Evolutionary conservation across 495 filamentous ascomycete species (phyloP).

Genomic region (Aspergillus ostianus): DNA sequence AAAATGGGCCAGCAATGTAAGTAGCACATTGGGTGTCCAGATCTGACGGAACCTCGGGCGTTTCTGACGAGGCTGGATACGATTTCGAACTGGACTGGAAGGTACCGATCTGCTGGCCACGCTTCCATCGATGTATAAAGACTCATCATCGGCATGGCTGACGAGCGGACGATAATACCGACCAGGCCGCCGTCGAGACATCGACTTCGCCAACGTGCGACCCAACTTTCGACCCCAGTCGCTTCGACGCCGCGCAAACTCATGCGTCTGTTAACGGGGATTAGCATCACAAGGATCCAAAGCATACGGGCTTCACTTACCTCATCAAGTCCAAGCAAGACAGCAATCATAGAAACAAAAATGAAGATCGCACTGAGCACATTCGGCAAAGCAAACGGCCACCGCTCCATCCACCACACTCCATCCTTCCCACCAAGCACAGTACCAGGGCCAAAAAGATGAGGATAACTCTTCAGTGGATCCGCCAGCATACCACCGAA

Average conservation of each 20-base stretch:
- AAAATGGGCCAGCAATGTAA: constrained; percentile 61
- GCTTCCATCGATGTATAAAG: constrained; percentile 32
- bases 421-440: constrained; percentile 49
- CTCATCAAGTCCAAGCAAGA: constrained; percentile 61
- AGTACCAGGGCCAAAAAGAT: constrained; percentile 62
- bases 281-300: constrained; percentile 11
- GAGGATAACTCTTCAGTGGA: constrained; percentile 61
- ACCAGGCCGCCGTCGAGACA: constrained; percentile 26
- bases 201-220: constrained; percentile 33
- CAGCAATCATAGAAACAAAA: constrained; percentile 40
- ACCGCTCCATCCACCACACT: constrained; percentile 59
- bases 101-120: constrained; percentile 29
- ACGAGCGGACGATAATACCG: constrained; percentile 31
- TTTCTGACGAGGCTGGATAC: constrained; percentile 21
- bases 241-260: constrained; percentile 40
- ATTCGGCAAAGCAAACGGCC: constrained; percentile 64
- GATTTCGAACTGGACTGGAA: constrained; percentile 25
- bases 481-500: constrained; percentile 72
- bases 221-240: constrained; percentile 53
- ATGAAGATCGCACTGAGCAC: constrained; percentile 58
- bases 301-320: constrained; percentile 28
- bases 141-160: constrained; percentile 28
- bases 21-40: constrained; percentile 60
- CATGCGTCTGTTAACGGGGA: constrained; percentile 41
- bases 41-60: constrained; percentile 55